phyloP scores from a whole-genome alignment of 2,329 filamentous ascomycete species.

The Sordariomycetes sp. region DNA sequence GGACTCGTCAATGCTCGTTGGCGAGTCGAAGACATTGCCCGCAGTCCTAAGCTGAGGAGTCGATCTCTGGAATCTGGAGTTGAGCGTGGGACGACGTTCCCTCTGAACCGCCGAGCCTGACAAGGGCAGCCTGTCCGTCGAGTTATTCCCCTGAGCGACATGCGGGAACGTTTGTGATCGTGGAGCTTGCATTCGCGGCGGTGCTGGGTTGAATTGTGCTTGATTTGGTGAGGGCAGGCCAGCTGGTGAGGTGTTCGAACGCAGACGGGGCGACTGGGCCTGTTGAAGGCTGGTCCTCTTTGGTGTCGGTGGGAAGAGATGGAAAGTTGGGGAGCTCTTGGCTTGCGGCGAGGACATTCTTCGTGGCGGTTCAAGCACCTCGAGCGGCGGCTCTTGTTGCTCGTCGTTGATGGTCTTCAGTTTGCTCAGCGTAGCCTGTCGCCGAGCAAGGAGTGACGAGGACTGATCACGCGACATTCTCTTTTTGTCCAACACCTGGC shows the following conservation, averaged over 20 bases:
- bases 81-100: not conserved
- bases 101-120: not conserved
- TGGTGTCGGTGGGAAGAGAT: slow-evolving; percentile 32
- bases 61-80: not conserved
- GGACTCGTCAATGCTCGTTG: not conserved
- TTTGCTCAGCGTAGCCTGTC: slow-evolving; percentile 50
- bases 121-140: not conserved
- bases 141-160: not conserved
- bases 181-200: not conserved
- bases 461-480: slow-evolving; percentile 8
- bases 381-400: slow-evolving; percentile 23
- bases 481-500: slow-evolving; percentile 47
- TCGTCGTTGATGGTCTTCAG: slow-evolving; percentile 44
- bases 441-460: slow-evolving; percentile 38
- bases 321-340: slow-evolving; percentile 30
- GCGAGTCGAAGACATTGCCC: not conserved
- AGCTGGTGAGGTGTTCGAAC: slow-evolving; percentile 48
- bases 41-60: too few species aligned
- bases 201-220: slow-evolving; percentile 17
- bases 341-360: slow-evolving; percentile 41
- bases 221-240: slow-evolving; percentile 32
- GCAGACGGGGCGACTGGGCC: slow-evolving; percentile 26
- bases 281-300: slow-evolving; percentile 13
- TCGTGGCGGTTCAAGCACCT: slow-evolving; percentile 19
- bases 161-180: slow-evolving; percentile 3